phyloP scores from a whole-genome alignment of 2,329 filamentous ascomycete species.

The Basipetospora chlamydospora region DNA sequence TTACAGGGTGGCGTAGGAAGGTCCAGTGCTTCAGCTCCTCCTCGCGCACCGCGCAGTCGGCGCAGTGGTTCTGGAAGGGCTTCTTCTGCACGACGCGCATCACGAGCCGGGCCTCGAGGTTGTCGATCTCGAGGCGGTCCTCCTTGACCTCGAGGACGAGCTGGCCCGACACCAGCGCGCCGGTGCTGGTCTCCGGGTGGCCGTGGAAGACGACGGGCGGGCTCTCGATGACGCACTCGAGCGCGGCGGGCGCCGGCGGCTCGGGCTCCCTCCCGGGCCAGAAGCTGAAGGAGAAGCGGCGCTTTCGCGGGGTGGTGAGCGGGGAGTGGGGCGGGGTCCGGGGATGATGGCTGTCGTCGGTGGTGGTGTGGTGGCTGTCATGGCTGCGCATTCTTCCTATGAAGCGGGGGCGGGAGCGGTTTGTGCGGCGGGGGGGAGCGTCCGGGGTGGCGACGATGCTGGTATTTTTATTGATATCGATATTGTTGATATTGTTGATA shows the following conservation, averaged over 20 bases:
- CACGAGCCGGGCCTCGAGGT: constrained; percentile 57
- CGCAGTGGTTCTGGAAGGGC: constrained; percentile 66
- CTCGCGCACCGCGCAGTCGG: constrained; percentile 55
- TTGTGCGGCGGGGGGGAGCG: no score
- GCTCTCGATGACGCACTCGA: constrained; percentile 60
- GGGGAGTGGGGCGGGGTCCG: no score
- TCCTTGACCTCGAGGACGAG: constrained; percentile 61
- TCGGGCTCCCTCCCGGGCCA: constrained; percentile 21
- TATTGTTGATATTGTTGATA: no score
- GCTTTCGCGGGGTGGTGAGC: constrained; percentile 10
- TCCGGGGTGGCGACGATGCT: no score
- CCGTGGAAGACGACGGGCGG: constrained; percentile 79
- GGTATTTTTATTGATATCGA: no score
- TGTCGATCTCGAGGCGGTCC: constrained; percentile 50
- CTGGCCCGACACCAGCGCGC: constrained; percentile 74
- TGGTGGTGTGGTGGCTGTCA: neutral
- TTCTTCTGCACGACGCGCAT: constrained; percentile 64
- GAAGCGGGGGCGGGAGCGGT: no score
- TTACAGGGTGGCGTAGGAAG: constrained; percentile 47
- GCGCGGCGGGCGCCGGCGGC: constrained; percentile 23
- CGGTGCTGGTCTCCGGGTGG: constrained; percentile 56
- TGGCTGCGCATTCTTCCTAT: neutral
- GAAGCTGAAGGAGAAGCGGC: constrained; percentile 20
- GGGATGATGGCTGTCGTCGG: no score
- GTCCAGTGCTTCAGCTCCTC: constrained; percentile 69